Conservation (phyloP, 306 rosid genomes). For the Cicer cuneatum region DNA sequence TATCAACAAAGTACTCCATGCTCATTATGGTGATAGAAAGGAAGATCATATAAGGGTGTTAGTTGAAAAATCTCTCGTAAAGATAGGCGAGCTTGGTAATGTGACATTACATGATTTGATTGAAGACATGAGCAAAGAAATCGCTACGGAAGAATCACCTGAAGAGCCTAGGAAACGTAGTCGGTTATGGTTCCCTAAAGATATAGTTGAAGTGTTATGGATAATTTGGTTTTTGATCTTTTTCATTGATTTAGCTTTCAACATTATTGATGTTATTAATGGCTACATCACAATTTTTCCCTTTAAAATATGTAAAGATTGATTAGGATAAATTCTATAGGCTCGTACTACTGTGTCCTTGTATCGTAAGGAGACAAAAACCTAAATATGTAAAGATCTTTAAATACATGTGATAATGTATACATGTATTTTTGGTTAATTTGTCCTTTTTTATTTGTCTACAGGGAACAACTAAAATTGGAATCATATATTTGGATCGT, state of each 20-base stretch:
- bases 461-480: constrained; percentile 3
- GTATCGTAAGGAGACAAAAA: too few relatives aligned
- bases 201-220: background rate
- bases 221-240: too few relatives aligned
- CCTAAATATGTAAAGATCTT: too few relatives aligned
- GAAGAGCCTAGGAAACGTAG: background rate
- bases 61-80: constrained; percentile 4
- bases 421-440: background rate
- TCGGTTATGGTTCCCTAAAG: background rate
- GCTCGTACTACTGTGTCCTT: too few relatives aligned
- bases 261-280: too few relatives aligned
- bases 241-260: too few relatives aligned
- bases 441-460: background rate
- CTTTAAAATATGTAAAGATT: too few relatives aligned
- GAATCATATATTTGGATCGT: background rate
- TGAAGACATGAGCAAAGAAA: constrained; percentile 1
- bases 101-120: background rate
- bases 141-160: background rate
- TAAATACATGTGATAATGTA: too few relatives aligned
- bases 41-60: background rate
- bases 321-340: too few relatives aligned
- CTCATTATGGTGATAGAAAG: background rate
- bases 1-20: background rate
- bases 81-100: background rate
- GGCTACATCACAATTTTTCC: too few relatives aligned